Base-by-base conservation (phyloP, 441 rosid species). In the Hura crepitans region DNA sequence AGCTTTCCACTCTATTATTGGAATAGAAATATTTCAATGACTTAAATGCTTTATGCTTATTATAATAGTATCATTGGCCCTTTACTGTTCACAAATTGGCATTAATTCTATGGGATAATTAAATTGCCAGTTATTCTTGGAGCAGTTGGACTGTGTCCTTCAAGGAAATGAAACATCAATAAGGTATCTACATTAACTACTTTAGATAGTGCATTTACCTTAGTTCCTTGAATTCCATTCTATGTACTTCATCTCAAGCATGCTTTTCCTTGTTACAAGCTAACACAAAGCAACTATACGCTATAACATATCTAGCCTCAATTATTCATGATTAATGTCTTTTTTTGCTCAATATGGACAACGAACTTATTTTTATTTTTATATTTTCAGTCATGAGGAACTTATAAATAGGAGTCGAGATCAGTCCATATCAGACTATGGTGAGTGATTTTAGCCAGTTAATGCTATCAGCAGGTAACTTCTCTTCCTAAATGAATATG, bases 391-490 rank as follows among this genome's bases (percentile, higher is more conserved):
- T 81, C 86, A 80, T 1, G 86, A 88, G 63, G 98, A 92, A 68
- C 93, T 95, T 69, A 69, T 87, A 66, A 82, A 67, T 75, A 89
- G 93, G 79, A 85, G 99, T 76, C 85, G 90, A 75, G 97, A 95
- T 81, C 95, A 87, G 79, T 86, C 93, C 7, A 82, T 89, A 77
- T 95, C 99, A 12, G 95, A 95, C 79, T 92, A 92, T 77, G 86
- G 97, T 95, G 80, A 83, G 95, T 73, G 62, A 54, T 68, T 75
- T 68, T 67, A 43, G 37, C 30, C 59, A 47, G 69, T 33, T 74
- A 20, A 39, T 75, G 42, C 17, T 64, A 71, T 74, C 28, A 66
- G 11, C 43, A 37, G 46, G 51, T 55, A 39, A 20, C 37, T 43
- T 31, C 49, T 60, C 30, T 20, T 51, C 25, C 17, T 23, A 58